Evolutionary conservation across 2,329 filamentous ascomycete species (phyloP).

Genomic region (Colletotrichum filicis): DNA sequence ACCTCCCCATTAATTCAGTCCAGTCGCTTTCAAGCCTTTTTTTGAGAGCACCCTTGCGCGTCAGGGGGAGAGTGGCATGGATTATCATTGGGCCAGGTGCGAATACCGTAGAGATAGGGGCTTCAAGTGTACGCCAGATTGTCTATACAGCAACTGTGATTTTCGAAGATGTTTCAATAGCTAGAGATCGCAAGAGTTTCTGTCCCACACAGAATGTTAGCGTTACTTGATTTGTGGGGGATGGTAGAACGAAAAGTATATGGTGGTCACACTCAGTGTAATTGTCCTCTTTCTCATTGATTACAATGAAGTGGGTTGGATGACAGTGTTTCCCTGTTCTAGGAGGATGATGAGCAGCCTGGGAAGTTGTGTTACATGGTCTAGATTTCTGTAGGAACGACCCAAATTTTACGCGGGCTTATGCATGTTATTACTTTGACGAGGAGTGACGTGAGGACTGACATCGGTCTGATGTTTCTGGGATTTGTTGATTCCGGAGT

Average conservation of each 20-base stretch:
- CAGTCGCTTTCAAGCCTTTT: background rate
- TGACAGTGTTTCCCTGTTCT: background rate
- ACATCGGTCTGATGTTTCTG: background rate
- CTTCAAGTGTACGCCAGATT: background rate
- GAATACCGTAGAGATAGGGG: background rate
- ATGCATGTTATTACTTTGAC: background rate
- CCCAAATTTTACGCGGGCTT: background rate
- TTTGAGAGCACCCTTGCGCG: background rate
- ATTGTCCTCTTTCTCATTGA: background rate
- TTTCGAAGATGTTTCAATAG: background rate
- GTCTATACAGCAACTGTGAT: background rate
- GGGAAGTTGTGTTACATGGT: background rate
- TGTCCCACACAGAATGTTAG: background rate
- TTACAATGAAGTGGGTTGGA: background rate
- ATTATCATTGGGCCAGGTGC: background rate
- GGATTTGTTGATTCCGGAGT: background rate
- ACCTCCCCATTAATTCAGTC: constrained; percentile 6
- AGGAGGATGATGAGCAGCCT: background rate
- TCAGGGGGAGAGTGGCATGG: background rate
- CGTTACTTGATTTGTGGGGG: background rate
- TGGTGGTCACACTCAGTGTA: background rate
- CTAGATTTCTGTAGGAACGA: constrained; percentile 13
- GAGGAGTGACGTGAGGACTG: constrained; percentile 6
- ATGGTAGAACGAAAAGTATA: background rate
- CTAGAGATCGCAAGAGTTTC: background rate